These are phyloP conservation scores for Colletotrichum simmondsii DNA, from an alignment of 2,329 filamentous ascomycete species.

Conservation along the genomic window DNA sequence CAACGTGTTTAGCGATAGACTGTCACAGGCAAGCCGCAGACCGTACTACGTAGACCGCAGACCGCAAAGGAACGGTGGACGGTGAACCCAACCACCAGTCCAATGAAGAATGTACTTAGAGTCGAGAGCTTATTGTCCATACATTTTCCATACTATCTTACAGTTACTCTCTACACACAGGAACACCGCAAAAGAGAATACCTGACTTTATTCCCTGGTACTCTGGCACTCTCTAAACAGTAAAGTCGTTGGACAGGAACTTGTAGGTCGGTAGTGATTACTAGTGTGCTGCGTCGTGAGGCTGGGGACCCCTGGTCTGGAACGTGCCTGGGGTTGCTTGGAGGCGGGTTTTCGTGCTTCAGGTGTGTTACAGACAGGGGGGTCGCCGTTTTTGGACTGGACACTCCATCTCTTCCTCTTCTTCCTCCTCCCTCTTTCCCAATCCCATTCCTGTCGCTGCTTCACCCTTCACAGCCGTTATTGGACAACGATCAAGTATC, in stretches of 20 bases:
- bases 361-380: constrained; percentile 60
- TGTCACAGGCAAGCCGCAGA: neutral
- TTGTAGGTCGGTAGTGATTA: too few relatives aligned
- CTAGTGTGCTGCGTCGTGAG: neutral
- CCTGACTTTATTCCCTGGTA: too few relatives aligned
- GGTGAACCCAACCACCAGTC: neutral
- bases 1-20: constrained; percentile 4
- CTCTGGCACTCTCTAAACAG: too few relatives aligned
- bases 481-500: neutral
- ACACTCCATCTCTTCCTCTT: neutral
- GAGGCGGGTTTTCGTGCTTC: constrained; percentile 49
- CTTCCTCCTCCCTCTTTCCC: neutral
- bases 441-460: neutral
- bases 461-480: neutral
- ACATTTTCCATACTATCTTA: neutral
- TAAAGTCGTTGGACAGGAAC: too few relatives aligned
- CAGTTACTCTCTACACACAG: neutral
- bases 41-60: too few relatives aligned
- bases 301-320: constrained; percentile 14
- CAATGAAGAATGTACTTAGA: neutral
- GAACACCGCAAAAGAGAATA: too few relatives aligned
- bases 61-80: too few relatives aligned
- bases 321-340: constrained; percentile 15
- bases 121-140: neutral
- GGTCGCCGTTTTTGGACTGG: constrained; percentile 34